Base-by-base conservation (phyloP, 306 rosid species). In the Prunus mume region DNA sequence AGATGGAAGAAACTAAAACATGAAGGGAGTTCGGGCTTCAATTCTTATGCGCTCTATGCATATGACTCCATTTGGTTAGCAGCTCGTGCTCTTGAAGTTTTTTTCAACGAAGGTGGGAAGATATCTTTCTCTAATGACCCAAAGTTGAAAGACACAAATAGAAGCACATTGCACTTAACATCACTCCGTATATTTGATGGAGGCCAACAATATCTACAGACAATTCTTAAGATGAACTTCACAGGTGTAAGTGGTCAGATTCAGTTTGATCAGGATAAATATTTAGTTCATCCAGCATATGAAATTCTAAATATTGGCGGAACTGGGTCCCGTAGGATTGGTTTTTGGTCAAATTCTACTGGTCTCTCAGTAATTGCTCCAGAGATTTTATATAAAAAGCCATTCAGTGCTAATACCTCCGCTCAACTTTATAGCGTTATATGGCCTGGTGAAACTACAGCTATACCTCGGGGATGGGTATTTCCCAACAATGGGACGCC, bases 401-500 rank as follows among this genome's bases (percentile, higher is more conserved):
- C 91, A 8, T 67, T 74, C 0, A 82, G 82, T 78, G 54, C 47
- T 30, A 83, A 85, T 41, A 49, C 67, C 56, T 86, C 85, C 66
- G 85, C 52, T 80, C 87, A 83, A 47, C 88, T 91, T 49, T 73
- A 81, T 41, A 76, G 76, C 76, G 88, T 93, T 52, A 80, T 86
- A 87, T 93, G 98, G 98, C 98, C 98, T 0, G 97, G 97, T n/a
- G 96, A 90, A 79, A 58, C 60, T 27, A 65, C 81, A 30, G 7
- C 20, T 20, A 63, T 0, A 52, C 98, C 98, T n/a, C 82, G 83
- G 57, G 98, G 97, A 70, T 93, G 98, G 98, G 92, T 93, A 28
- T 93, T 93, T 71, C 98, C 98, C 38, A 86, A 91, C 86, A 93
- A 91, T 73, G 98, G 98, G 17, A 87, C 76, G 81, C 92, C 93